Conservation (phyloP, 2,329 filamentous ascomycete species). For the Colletotrichum plurivorum region DNA sequence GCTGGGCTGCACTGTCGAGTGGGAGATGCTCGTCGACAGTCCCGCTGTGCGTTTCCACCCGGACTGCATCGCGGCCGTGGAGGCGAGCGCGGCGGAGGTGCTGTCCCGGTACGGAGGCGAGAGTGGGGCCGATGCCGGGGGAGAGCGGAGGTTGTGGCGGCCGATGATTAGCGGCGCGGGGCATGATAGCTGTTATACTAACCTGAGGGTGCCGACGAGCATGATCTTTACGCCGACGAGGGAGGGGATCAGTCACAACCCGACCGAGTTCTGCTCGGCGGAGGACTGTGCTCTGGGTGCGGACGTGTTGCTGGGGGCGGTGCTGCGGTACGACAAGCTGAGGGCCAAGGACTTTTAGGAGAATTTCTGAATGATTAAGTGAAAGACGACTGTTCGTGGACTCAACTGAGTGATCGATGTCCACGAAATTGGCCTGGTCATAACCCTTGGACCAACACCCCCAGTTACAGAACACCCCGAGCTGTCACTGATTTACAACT, state of each 20-base stretch:
- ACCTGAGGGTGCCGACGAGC: constrained; percentile 70
- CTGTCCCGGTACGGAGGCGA: constrained; percentile 58
- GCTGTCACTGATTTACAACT: too few relatives aligned
- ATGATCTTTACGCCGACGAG: constrained; percentile 78
- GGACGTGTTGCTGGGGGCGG: constrained; percentile 41
- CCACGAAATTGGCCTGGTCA: too few relatives aligned
- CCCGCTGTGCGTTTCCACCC: constrained; percentile 75
- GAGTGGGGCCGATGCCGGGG: constrained; percentile 42
- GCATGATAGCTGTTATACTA: constrained; percentile 70
- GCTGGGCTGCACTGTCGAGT: constrained; percentile 62
- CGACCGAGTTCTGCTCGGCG: constrained; percentile 71
- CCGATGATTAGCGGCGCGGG: constrained; percentile 58
- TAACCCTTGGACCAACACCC: too few relatives aligned
- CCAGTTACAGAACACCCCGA: background rate
- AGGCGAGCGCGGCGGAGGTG: constrained; percentile 68
- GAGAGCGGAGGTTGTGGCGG: constrained; percentile 32
- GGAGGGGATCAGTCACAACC: constrained; percentile 75
- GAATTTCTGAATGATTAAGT: too few relatives aligned
- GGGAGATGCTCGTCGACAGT: constrained; percentile 73
- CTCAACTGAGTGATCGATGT: background rate
- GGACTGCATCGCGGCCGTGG: constrained; percentile 77
- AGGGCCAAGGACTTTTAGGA: background rate
- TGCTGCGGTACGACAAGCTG: constrained; percentile 38
- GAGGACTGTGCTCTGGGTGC: constrained; percentile 64
- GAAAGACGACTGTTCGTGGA: background rate